phyloP scores from a whole-genome alignment of 2,329 filamentous ascomycete species.

The Westerdykella sp. region DNA sequence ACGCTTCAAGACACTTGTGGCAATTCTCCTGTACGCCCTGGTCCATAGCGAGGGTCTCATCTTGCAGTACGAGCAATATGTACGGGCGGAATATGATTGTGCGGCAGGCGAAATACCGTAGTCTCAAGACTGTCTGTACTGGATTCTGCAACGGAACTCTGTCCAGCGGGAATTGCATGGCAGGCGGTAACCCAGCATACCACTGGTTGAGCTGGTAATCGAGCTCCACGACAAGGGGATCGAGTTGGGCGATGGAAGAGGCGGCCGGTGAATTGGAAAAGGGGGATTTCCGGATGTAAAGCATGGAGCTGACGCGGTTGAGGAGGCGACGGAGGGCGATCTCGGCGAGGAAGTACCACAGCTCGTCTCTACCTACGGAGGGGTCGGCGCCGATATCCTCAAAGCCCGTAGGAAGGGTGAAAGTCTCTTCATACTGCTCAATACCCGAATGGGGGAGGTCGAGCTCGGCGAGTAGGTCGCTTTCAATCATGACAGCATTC shows the following conservation, averaged over 20 bases:
- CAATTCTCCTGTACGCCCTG: constrained; percentile 69
- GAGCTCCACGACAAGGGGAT: constrained; percentile 71
- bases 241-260: constrained; percentile 65
- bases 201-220: constrained; percentile 79
- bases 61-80: constrained; percentile 71
- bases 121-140: constrained; percentile 69
- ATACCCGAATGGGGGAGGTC: constrained; percentile 79
- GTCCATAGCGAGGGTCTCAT: constrained; percentile 66
- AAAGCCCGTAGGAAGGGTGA: constrained; percentile 72
- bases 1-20: constrained; percentile 74
- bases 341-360: constrained; percentile 83
- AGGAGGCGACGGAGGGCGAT: constrained; percentile 71
- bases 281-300: constrained; percentile 61
- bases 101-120: constrained; percentile 77
- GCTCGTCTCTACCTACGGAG: constrained; percentile 63
- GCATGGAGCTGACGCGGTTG: constrained; percentile 72
- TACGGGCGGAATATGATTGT: constrained; percentile 84
- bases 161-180: constrained; percentile 71
- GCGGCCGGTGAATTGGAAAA: constrained; percentile 39
- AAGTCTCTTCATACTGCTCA: constrained; percentile 73
- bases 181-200: constrained; percentile 70
- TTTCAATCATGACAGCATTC: constrained; percentile 77
- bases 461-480: constrained; percentile 68
- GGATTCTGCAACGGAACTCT: constrained; percentile 62
- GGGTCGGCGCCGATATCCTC: constrained; percentile 58